Conservation (phyloP, 2,329 filamentous ascomycete genomes). For the Orbilia oligospora region DNA sequence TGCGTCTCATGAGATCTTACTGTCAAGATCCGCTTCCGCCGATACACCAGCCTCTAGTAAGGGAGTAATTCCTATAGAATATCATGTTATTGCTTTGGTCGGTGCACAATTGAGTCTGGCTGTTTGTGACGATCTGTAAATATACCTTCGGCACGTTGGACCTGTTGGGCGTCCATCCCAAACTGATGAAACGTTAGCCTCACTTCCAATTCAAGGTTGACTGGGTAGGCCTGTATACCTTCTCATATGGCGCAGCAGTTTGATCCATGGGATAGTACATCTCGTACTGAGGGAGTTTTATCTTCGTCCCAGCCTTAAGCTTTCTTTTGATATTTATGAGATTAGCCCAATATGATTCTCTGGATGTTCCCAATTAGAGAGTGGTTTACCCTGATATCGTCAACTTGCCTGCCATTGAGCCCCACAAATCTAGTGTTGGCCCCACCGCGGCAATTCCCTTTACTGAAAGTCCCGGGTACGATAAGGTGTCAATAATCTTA, state of each 20-base stretch:
- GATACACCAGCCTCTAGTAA: background rate
- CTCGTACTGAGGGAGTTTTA: background rate
- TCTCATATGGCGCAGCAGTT: background rate
- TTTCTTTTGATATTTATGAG: slow-evolving; percentile 1
- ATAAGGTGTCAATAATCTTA: slow-evolving; percentile 62
- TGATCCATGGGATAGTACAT: slow-evolving; percentile 21
- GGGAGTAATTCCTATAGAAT: background rate
- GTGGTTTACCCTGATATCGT: slow-evolving; percentile 34
- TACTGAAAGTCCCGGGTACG: slow-evolving; percentile 63
- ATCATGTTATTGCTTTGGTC: too few species aligned
- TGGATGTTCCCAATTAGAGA: background rate
- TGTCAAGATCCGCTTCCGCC: background rate
- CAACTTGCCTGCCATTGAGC: slow-evolving; percentile 24
- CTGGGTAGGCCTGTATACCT: slow-evolving; percentile 31
- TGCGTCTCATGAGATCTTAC: background rate
- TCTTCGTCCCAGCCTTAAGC: slow-evolving; percentile 1
- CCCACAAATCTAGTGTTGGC: slow-evolving; percentile 60
- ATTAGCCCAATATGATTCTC: background rate
- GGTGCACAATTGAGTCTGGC: background rate
- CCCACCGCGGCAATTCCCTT: slow-evolving; percentile 66
- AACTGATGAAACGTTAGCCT: background rate
- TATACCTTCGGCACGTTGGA: slow-evolving; percentile 5
- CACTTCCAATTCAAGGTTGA: slow-evolving; percentile 34
- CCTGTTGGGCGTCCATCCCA: background rate
- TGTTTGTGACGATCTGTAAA: background rate